Evolutionary conservation across 2,329 filamentous ascomycete species (phyloP).

Genomic region (Xylaria sp.): DNA sequence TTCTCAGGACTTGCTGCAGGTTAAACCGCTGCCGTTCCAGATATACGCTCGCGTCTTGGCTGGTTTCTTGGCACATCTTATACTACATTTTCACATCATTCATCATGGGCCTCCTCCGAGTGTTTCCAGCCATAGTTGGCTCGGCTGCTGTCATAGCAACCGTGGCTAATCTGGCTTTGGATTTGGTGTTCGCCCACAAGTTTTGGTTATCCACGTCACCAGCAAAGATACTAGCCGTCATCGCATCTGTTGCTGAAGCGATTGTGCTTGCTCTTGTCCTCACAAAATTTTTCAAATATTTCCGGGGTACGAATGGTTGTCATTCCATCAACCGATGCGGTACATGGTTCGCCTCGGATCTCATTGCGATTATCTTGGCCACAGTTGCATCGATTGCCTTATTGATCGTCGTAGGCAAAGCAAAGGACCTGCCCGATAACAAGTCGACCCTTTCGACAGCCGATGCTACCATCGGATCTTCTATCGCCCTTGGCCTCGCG

Average conservation of each 20-base stretch:
- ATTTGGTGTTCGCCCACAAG: conserved; percentile 37
- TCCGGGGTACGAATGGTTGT: conserved; percentile 23
- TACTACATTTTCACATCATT: conserved; percentile 3
- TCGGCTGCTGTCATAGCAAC: conserved; percentile 36
- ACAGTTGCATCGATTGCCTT: conserved; percentile 40
- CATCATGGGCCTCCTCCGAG: conserved; percentile 34
- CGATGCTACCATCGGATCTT: conserved; percentile 40
- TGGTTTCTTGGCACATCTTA: neutral
- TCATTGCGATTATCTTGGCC: conserved; percentile 40
- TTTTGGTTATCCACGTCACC: conserved; percentile 28
- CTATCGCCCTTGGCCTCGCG: conserved; percentile 42
- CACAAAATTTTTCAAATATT: conserved; percentile 31
- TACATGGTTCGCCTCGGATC: conserved; percentile 33
- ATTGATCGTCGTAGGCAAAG: conserved; percentile 38
- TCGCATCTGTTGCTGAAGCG: conserved; percentile 37
- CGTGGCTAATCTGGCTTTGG: conserved; percentile 36
- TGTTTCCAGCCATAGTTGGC: conserved; percentile 36
- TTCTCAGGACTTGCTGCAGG: neutral
- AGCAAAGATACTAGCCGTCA: conserved; percentile 34
- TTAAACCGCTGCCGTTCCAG: neutral
- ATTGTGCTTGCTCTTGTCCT: conserved; percentile 35
- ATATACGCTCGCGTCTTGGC: neutral
- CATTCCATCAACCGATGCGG: conserved; percentile 27
- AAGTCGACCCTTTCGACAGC: conserved; percentile 32
- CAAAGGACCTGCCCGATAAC: conserved; percentile 26